A percentile compares a stretch with the other conserved stretches of the same genome.
phyloP scores from a whole-genome alignment of 805 yeast genomes.

The Yarrowia hollandica region DNA sequence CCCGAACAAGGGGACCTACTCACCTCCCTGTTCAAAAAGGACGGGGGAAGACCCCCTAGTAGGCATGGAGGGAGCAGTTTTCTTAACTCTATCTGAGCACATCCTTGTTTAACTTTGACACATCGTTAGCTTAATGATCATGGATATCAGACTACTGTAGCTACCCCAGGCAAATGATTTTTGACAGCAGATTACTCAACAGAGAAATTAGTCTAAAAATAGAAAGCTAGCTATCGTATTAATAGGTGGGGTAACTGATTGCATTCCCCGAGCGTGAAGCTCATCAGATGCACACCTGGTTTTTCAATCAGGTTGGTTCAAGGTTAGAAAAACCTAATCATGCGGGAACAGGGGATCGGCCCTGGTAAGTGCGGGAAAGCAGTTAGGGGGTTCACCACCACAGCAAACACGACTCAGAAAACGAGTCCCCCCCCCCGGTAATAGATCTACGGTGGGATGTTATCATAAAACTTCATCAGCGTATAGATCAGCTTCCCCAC shows the following conservation, averaged over 20 bases:
- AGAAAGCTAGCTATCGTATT: too few species aligned
- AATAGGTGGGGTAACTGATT: too few species aligned
- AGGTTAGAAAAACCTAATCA: background rate
- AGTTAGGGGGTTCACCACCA: too few species aligned
- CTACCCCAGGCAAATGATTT: too few species aligned
- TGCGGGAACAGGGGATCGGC: slow-evolving; percentile 27
- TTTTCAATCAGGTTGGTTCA: background rate
- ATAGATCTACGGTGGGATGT: background rate
- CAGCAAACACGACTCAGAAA: too few species aligned
- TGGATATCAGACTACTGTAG: too few species aligned
- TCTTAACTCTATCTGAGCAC: slow-evolving; percentile 2
- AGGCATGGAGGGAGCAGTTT: background rate
- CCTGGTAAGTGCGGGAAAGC: slow-evolving; percentile 14
- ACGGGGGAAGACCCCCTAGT: slow-evolving; percentile 1
- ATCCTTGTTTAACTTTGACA: too few species aligned
- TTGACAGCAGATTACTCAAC: too few species aligned
- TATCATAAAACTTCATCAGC: background rate
- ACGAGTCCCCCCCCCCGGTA: too few species aligned
- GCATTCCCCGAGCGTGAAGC: background rate
- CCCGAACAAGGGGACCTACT: background rate
- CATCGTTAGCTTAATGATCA: too few species aligned
- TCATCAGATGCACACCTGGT: background rate
- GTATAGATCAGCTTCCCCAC: slow-evolving; percentile 8
- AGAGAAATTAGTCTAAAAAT: too few species aligned
- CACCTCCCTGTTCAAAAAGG: background rate